Percentiles rank a stretch among this genome's conserved stretches.
Conservation (phyloP, 495 filamentous ascomycete genomes). For the Aspergillus indologenus region DNA sequence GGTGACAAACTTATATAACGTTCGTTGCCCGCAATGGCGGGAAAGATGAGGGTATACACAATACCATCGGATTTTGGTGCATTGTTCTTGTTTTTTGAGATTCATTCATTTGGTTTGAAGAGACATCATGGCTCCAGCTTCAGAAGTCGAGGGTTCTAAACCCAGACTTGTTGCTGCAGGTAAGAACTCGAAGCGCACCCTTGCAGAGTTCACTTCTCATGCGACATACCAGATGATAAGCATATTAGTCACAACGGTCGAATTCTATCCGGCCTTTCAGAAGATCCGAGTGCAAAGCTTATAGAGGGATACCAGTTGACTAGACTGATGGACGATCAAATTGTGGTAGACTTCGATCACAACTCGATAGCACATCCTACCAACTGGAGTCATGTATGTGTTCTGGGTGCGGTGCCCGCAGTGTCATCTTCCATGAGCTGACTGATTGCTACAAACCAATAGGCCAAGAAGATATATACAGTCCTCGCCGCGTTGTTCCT, state of each 20-base stretch:
- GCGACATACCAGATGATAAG: background rate
- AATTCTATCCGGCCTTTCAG: background rate
- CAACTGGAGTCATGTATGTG: constrained; percentile 34
- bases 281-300: background rate
- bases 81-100: background rate
- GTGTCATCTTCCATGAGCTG: background rate
- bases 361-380: constrained; percentile 27
- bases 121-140: background rate
- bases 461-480: constrained; percentile 56
- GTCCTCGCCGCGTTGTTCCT: constrained; percentile 54
- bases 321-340: constrained; percentile 2
- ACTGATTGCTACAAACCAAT: constrained; percentile 7
- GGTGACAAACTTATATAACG: background rate
- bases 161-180: background rate
- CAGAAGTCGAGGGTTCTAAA: background rate
- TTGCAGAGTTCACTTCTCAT: background rate
- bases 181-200: background rate
- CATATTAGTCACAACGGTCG: background rate
- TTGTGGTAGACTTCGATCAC: constrained; percentile 31
- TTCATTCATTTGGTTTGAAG: background rate
- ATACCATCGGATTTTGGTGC: background rate
- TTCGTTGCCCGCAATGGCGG: background rate
- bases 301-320: background rate
- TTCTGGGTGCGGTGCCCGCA: background rate
- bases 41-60: background rate